A percentile compares a stretch with the other conserved stretches of the same genome.
phyloP scores from a whole-genome alignment of 2,329 filamentous ascomycete genomes.

The Thelonectria olida region DNA sequence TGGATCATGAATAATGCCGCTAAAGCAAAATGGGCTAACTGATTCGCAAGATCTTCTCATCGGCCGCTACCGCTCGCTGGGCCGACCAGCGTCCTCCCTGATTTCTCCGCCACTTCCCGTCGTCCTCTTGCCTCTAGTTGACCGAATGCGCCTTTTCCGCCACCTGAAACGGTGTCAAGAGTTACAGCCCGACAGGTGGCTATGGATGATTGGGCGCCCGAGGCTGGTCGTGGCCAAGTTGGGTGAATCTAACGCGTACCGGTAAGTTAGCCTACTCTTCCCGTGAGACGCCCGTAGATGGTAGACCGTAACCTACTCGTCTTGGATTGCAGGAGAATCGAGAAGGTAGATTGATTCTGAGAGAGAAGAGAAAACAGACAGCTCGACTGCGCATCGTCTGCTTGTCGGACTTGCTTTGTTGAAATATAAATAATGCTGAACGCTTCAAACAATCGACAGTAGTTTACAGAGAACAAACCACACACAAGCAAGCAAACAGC shows the following conservation, averaged over 20 bases:
- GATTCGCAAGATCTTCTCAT: neutral
- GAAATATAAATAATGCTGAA: neutral
- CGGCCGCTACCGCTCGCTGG: neutral
- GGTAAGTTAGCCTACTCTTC: too few relatives aligned
- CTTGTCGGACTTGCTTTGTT: too few relatives aligned
- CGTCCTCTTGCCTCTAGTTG: neutral
- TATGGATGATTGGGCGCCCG: too few relatives aligned
- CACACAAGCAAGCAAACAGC: neutral
- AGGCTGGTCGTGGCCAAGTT: too few relatives aligned
- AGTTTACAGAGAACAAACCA: neutral
- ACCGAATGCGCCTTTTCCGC: too few relatives aligned
- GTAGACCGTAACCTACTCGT: neutral
- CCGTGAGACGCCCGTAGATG: too few relatives aligned
- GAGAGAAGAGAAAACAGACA: neutral
- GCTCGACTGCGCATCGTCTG: neutral
- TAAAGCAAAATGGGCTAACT: neutral
- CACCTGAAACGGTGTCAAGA: too few relatives aligned
- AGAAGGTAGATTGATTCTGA: neutral
- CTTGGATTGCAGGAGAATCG: neutral
- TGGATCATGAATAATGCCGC: neutral
- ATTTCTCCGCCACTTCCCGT: too few relatives aligned
- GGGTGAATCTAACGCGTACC: too few relatives aligned
- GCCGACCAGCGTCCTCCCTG: neutral
- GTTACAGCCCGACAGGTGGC: too few relatives aligned
- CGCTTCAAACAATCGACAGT: neutral